Percentiles rank a stretch among this genome's conserved stretches.
Conservation (phyloP, 2,329 filamentous ascomycete species). For the Aspergillus novoparasiticus region DNA sequence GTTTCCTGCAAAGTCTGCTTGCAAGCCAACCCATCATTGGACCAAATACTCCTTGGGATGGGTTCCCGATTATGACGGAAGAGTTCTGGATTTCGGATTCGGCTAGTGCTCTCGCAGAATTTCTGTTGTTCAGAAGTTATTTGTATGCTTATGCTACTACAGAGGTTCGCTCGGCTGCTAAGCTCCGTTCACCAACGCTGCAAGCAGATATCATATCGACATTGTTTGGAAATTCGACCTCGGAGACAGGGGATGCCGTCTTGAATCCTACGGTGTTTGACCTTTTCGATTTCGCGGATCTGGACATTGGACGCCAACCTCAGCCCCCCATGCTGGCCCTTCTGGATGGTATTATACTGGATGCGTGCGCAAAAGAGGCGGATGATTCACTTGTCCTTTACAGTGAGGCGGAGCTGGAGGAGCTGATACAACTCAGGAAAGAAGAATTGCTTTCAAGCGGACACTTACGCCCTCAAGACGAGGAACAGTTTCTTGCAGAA, state of each 20-base stretch:
- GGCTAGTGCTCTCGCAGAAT: conserved; percentile 71
- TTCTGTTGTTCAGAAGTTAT: conserved; percentile 74
- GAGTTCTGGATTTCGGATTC: conserved; percentile 71
- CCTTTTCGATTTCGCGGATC: conserved; percentile 85
- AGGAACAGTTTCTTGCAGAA: conserved; percentile 45
- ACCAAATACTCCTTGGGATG: conserved; percentile 73
- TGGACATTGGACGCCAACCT: conserved; percentile 54
- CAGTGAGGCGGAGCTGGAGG: conserved; percentile 69
- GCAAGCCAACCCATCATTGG: conserved; percentile 71
- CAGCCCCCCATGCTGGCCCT: conserved; percentile 59
- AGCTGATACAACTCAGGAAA: conserved; percentile 66
- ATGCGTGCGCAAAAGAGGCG: conserved; percentile 63
- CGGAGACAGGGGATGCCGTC: conserved; percentile 65
- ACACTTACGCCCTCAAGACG: conserved; percentile 47
- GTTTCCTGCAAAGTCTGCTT: conserved; percentile 78
- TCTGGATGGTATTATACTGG: conserved; percentile 69
- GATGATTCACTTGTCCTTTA: conserved; percentile 58
- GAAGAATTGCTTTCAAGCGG: conserved; percentile 42
- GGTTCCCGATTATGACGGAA: conserved; percentile 59
- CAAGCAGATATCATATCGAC: conserved; percentile 67
- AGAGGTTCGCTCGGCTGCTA: conserved; percentile 77
- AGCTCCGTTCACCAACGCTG: conserved; percentile 68
- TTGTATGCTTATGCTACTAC: conserved; percentile 82
- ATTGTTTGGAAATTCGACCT: conserved; percentile 72
- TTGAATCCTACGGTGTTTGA: conserved; percentile 81